A percentile compares a stretch with the other conserved stretches of the same genome.
phyloP scores from a whole-genome alignment of 2,329 filamentous ascomycete species.

The Botryotinia calthae region DNA sequence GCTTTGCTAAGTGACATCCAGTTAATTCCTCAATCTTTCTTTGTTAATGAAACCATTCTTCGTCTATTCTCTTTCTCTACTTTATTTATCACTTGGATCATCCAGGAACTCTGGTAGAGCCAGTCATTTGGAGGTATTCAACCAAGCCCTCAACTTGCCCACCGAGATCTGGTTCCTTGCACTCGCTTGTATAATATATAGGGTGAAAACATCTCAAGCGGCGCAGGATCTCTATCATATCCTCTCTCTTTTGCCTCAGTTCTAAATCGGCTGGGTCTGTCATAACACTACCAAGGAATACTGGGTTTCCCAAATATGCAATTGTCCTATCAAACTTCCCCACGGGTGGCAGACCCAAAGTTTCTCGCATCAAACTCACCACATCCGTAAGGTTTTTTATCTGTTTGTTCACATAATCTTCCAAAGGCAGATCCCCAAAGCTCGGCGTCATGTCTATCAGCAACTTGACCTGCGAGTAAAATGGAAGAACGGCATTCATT shows the following conservation, averaged over 20 bases:
- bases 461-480: background rate
- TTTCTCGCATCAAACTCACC: background rate
- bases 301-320: background rate
- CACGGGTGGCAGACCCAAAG: background rate
- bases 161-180: background rate
- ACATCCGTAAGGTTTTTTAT: background rate
- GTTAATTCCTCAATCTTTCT: background rate
- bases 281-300: background rate
- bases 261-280: background rate
- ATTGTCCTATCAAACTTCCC: background rate
- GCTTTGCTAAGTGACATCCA: background rate
- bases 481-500: background rate
- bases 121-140: background rate
- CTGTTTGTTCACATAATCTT: background rate
- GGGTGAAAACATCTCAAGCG: background rate
- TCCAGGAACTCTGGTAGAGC: no score
- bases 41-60: background rate
- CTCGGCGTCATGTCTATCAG: background rate
- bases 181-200: background rate
- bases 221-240: background rate
- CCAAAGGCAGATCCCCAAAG: background rate
- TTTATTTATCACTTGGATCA: background rate
- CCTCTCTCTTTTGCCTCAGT: no score
- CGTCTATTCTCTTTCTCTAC: background rate
- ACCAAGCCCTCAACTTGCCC: background rate